phyloP scores from a whole-genome alignment of 805 yeast genomes.

The Metschnikowia anglica region DNA sequence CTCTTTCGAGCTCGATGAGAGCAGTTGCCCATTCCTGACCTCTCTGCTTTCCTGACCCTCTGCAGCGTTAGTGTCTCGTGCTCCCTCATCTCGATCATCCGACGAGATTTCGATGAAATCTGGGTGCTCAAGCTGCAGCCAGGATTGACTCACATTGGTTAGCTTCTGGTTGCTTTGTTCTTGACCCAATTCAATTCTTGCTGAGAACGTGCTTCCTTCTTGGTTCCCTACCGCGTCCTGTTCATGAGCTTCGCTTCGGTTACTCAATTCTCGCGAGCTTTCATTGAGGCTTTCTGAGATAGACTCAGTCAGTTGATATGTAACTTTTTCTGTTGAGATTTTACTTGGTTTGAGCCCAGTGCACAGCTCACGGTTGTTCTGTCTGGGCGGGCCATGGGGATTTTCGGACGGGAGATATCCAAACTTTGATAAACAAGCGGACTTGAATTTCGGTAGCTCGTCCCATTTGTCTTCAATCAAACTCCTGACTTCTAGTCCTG shows the following conservation, averaged over 20 bases:
- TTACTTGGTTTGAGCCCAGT: no score
- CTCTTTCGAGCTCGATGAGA: no score
- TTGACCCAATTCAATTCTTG: neutral
- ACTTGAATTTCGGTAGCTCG: conserved; percentile 9
- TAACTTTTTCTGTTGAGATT: neutral
- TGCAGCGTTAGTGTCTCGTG: neutral
- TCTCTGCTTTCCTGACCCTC: conserved; percentile 2
- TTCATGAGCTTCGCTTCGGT: neutral
- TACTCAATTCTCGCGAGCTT: neutral
- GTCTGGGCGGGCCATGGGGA: neutral
- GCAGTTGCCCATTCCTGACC: no score
- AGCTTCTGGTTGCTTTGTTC: no score
- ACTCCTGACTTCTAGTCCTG: conserved; percentile 20
- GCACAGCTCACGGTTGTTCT: neutral
- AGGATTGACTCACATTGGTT: no score
- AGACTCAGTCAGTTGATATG: neutral
- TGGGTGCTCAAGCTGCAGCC: neutral
- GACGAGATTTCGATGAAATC: conserved; percentile 2
- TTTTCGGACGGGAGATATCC: neutral
- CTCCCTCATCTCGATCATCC: neutral
- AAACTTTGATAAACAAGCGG: neutral
- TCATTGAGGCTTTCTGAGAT: neutral
- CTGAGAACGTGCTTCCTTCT: no score
- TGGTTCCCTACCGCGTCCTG: no score
- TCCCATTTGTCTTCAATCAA: conserved; percentile 24